Conservation (phyloP, 2,329 filamentous ascomycete genomes). For the Leptodontidium sp. region DNA sequence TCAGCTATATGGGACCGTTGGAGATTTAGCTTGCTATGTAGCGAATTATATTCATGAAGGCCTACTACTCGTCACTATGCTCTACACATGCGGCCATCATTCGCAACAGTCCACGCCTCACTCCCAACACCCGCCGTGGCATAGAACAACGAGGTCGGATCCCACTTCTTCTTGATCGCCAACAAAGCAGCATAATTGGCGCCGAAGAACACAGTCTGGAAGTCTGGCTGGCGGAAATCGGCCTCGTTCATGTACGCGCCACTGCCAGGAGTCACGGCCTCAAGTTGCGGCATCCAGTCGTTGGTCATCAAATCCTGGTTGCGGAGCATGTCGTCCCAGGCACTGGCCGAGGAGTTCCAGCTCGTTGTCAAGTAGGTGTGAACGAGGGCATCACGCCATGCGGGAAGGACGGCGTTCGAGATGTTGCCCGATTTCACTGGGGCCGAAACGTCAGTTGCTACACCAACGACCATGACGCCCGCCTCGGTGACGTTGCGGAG, state of each 20-base stretch:
- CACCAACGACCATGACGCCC: slow-evolving; percentile 47
- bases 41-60: no score
- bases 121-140: slow-evolving; percentile 59
- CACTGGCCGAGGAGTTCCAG: slow-evolving; percentile 47
- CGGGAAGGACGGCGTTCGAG: slow-evolving; percentile 52
- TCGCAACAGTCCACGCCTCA: slow-evolving; percentile 56
- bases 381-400: slow-evolving; percentile 51
- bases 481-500: slow-evolving; percentile 48
- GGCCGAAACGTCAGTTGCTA: slow-evolving; percentile 46
- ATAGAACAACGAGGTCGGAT: slow-evolving; percentile 56
- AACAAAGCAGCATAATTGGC: slow-evolving; percentile 53
- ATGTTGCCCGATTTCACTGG: slow-evolving; percentile 30
- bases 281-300: slow-evolving; percentile 46
- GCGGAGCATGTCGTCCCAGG: slow-evolving; percentile 44
- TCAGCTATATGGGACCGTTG: no score
- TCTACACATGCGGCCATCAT: slow-evolving; percentile 55
- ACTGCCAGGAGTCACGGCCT: slow-evolving; percentile 51
- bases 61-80: slow-evolving; percentile 1
- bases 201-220: slow-evolving; percentile 56
- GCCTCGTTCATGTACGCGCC: slow-evolving; percentile 62
- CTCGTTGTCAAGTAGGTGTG: slow-evolving; percentile 45
- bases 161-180: slow-evolving; percentile 59
- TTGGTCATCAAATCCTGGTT: slow-evolving; percentile 46
- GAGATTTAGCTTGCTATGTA: no score
- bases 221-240: slow-evolving; percentile 54